phyloP scores from a whole-genome alignment of 768 basidiomycete genomes.

The Boletus tomentosulus region DNA sequence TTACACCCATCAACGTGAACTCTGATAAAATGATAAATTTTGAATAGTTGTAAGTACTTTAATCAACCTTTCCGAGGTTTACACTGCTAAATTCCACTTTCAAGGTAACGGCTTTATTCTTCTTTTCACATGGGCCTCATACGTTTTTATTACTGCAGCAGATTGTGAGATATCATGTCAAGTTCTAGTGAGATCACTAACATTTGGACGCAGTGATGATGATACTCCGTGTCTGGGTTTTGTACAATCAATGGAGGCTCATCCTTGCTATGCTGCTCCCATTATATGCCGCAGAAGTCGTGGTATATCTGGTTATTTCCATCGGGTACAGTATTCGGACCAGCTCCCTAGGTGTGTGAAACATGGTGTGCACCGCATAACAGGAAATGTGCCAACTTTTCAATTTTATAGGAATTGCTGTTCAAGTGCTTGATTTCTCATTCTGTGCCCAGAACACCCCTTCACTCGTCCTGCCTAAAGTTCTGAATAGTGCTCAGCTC shows the following conservation, averaged over 20 bases:
- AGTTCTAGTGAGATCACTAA: neutral
- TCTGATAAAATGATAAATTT: too few species aligned
- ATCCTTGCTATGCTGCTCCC: neutral
- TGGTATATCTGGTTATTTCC: neutral
- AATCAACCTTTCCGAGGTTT: neutral
- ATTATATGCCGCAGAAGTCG: neutral
- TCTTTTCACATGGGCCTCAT: neutral
- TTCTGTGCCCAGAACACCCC: neutral
- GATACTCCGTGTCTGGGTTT: neutral
- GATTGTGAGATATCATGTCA: neutral
- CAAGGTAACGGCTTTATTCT: neutral
- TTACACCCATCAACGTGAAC: too few species aligned
- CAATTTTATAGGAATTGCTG: neutral
- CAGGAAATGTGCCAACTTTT: neutral
- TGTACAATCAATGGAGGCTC: neutral
- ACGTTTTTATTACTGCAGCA: neutral
- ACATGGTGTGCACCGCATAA: neutral
- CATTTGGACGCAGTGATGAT: neutral
- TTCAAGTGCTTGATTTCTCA: neutral
- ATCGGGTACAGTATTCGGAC: neutral
- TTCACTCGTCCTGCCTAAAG: neutral
- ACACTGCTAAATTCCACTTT: neutral
- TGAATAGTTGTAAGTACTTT: slow-evolving; percentile 7
- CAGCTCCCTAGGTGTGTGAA: neutral
- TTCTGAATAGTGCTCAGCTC: neutral